phyloP scores from a whole-genome alignment of 2,329 filamentous ascomycete species.

The Aquanectria penicillioides region DNA sequence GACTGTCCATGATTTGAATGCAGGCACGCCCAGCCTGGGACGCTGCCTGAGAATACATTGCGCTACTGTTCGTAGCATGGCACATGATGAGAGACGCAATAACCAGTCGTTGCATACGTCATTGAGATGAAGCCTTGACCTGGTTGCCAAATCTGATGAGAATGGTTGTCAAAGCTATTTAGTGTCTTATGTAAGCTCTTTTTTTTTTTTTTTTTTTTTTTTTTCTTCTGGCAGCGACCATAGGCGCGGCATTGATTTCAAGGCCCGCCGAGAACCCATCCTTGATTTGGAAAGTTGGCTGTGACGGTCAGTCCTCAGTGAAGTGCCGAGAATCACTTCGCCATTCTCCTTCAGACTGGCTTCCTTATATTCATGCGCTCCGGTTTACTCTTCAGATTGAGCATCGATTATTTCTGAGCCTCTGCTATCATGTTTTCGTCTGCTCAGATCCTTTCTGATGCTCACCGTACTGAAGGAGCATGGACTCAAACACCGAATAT shows the following conservation, averaged over 20 bases:
- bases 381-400: slow-evolving; percentile 14
- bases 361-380: background rate
- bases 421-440: slow-evolving; percentile 44
- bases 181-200: slow-evolving; percentile 37
- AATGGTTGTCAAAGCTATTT: background rate
- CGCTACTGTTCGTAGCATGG: slow-evolving; percentile 47
- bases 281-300: slow-evolving; percentile 13
- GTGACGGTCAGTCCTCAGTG: slow-evolving; percentile 15
- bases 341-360: background rate
- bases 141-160: background rate
- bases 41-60: slow-evolving; percentile 41
- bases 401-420: slow-evolving; percentile 1
- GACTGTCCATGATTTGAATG: slow-evolving; percentile 20
- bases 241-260: background rate
- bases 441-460: slow-evolving; percentile 29
- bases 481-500: slow-evolving; percentile 44
- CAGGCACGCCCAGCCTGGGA: slow-evolving; percentile 16
- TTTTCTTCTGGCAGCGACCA: background rate
- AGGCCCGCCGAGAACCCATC: too few relatives aligned
- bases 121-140: slow-evolving; percentile 1
- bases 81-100: slow-evolving; percentile 45
- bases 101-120: slow-evolving; percentile 10
- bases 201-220: too few relatives aligned
- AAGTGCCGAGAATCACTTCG: slow-evolving; percentile 5
- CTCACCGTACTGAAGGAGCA: slow-evolving; percentile 37